phyloP scores from a whole-genome alignment of 371 early-diverging fungal species.

The Batkoa obscura region DNA sequence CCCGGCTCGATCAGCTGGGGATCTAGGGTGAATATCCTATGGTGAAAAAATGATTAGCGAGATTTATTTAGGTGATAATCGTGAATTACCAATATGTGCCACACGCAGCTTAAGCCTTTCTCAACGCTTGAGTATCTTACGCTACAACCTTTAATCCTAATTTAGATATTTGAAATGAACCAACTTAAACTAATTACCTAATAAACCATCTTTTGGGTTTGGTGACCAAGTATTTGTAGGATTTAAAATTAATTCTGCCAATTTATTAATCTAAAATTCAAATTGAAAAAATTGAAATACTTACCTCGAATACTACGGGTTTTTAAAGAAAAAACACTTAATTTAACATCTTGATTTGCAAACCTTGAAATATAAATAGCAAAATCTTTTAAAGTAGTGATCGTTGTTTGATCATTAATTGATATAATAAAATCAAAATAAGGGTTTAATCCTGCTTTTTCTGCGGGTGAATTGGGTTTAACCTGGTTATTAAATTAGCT shows the following conservation, averaged over 20 bases:
- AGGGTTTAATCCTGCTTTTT: slow-evolving; percentile 42
- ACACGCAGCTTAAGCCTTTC: slow-evolving; percentile 38
- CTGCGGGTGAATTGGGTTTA: slow-evolving; percentile 44
- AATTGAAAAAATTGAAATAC: neutral
- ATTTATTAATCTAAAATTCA: neutral
- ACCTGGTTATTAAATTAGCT: slow-evolving; percentile 18
- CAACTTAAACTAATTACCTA: neutral
- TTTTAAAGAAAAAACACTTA: slow-evolving; percentile 51
- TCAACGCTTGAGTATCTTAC: slow-evolving; percentile 54
- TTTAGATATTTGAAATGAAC: slow-evolving; percentile 9
- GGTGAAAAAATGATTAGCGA: neutral
- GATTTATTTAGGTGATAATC: neutral
- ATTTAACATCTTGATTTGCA: slow-evolving; percentile 26
- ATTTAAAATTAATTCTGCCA: slow-evolving; percentile 2
- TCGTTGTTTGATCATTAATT: slow-evolving; percentile 35
- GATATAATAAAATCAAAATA: slow-evolving; percentile 58
- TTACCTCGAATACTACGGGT: slow-evolving; percentile 38
- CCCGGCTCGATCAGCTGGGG: slow-evolving; percentile 46
- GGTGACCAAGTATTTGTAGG: neutral
- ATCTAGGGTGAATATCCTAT: slow-evolving; percentile 24
- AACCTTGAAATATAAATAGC: slow-evolving; percentile 21
- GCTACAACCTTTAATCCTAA: slow-evolving; percentile 34
- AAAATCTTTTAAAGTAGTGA: slow-evolving; percentile 10
- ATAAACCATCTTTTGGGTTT: neutral
- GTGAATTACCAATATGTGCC: slow-evolving; percentile 35